Evolutionary conservation across 2,329 filamentous ascomycete species (phyloP).

Genomic region (Ophiocordyceps australis): DNA sequence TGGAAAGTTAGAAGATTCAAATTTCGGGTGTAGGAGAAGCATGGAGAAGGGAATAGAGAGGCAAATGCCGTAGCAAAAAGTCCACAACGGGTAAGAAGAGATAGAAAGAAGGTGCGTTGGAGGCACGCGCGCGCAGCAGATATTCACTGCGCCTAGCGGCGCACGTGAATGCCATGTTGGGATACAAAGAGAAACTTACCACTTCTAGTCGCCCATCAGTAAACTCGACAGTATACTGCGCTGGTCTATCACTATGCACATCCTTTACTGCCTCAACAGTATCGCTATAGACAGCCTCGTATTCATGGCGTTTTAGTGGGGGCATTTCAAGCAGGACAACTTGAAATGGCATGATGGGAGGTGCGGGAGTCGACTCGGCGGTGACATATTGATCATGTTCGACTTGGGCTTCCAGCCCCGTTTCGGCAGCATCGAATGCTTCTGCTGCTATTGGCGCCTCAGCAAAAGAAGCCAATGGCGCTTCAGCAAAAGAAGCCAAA

Average conservation of each 20-base stretch:
- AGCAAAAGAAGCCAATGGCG: no score
- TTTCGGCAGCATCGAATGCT: no score
- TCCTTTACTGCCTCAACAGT: constrained; percentile 17
- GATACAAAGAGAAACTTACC: constrained; percentile 10
- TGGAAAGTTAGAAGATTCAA: no score
- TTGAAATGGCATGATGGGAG: constrained; percentile 7
- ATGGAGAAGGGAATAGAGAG: neutral
- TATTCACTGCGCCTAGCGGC: no score
- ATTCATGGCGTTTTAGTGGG: constrained; percentile 13
- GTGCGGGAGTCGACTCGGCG: neutral
- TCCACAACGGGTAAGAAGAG: neutral
- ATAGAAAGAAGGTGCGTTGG: neutral
- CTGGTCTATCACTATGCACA: no score
- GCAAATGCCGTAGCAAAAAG: neutral
- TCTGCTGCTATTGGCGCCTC: no score
- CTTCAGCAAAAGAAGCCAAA: neutral
- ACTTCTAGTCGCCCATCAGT: constrained; percentile 24
- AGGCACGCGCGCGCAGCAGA: no score
- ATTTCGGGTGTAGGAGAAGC: neutral
- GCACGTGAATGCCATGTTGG: neutral
- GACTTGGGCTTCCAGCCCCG: no score
- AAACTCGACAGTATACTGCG: constrained; percentile 26
- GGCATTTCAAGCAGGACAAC: constrained; percentile 12
- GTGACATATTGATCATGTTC: no score
- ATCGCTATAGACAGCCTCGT: constrained; percentile 14